A percentile compares a stretch with the other conserved stretches of the same genome.
Evolutionary conservation across 192 early-diverging fungal species (phyloP).

Genomic region (Dissophora ornata): DNA sequence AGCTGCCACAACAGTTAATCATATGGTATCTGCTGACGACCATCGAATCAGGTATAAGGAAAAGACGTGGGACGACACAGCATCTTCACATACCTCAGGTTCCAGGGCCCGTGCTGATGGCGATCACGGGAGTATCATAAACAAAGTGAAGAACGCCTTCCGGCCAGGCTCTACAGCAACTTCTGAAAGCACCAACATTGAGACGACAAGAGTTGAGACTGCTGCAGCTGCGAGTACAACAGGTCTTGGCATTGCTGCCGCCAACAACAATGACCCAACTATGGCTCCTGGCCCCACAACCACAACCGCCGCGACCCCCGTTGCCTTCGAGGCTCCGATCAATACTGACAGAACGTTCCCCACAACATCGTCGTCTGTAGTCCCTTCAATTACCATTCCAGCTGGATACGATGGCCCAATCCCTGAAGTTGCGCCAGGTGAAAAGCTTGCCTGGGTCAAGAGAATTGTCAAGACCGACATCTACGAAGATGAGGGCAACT

Average conservation of each 20-base stretch:
- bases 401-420: conserved; percentile 16
- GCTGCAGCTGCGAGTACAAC: too few species aligned
- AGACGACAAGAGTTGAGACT: too few species aligned
- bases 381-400: not conserved
- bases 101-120: not conserved
- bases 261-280: too few species aligned
- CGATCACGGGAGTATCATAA: conserved; percentile 1
- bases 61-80: not conserved
- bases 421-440: conserved; percentile 14
- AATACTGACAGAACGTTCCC: not conserved
- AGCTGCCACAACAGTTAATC: not conserved
- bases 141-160: conserved; percentile 17
- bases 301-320: not conserved
- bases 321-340: not conserved
- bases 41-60: not conserved
- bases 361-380: not conserved
- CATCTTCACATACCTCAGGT: not conserved
- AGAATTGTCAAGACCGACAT: conserved; percentile 18
- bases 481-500: conserved; percentile 6
- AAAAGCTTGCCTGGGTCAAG: conserved; percentile 32
- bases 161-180: too few species aligned
- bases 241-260: too few species aligned
- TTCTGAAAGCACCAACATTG: too few species aligned
- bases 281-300: conserved; percentile 1
- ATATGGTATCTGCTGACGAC: conserved; percentile 6